Base-by-base conservation (phyloP, 2,329 filamentous ascomycete genomes). In the Myriosclerotinia curreyana region DNA sequence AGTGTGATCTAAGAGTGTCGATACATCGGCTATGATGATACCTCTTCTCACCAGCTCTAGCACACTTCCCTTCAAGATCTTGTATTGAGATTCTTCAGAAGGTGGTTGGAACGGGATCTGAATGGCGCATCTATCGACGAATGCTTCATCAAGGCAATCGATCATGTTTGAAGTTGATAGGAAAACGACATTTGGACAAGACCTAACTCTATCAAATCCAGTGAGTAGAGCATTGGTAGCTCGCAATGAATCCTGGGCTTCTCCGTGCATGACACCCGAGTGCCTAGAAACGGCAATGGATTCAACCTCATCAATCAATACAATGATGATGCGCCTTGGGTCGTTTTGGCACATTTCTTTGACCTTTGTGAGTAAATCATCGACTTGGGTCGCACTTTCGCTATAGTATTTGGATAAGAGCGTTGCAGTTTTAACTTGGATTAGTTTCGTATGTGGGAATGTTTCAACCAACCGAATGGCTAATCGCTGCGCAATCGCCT, bases 401-500 rank as follows among this genome's bases (percentile, higher is more conserved):
- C 79, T 78, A 61, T 79, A 82, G 65, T 75, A 81, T 61, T 79
- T 80, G 66, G 77, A 80, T 6, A 81, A 70, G 25, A 82, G 71
- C 3, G 75, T 73, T 28, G 78, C 76, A 1, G 79, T 76, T 51
- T 81, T 78, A 66, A 82, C 72, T 61, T 82, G 76, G 53, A 82
- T 69, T 5, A 82, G 71, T 28, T 71, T 75, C 0, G 75, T 74
- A 0, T 71, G 59, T 1, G 73, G 71, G 65, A 77, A 82, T 2
- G 62, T 63, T 3, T 72, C 67, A 1, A 74, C 74, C 1, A 82
- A 73, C 0, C 80, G 75, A 44, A 82, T 81, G 22, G 77, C 76
- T 2, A 82, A 73, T 68, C 80, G 81, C 64, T 82, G 80, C 15
- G 95, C 95, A 34, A 99, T 93, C 17, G 93, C 94, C 82, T 97